Evolutionary conservation across 257 asterid species (phyloP).

Genomic region (Sherardia arvensis): DNA sequence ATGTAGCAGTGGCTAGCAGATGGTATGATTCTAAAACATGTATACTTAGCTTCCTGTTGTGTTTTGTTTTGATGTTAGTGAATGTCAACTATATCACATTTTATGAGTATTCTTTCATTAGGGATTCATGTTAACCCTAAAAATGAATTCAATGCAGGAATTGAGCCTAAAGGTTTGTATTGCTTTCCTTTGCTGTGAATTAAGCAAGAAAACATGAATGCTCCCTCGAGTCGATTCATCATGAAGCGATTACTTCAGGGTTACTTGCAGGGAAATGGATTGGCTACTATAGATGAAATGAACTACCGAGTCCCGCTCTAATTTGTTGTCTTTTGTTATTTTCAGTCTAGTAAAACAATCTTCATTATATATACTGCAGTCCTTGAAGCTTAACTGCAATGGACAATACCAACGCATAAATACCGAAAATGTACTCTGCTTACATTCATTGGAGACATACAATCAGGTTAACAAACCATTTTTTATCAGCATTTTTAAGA

Average conservation of each 20-base stretch:
- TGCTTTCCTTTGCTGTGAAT: too few species aligned
- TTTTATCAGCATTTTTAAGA: too few species aligned
- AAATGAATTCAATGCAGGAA: slow-evolving; percentile 8
- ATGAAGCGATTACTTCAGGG: slow-evolving; percentile 13
- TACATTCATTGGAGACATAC: slow-evolving; percentile 10
- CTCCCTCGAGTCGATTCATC: too few species aligned
- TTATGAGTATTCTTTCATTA: too few species aligned
- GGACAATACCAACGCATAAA: slow-evolving; percentile 16
- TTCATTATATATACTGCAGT: slow-evolving; percentile 5
- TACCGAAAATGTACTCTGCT: slow-evolving; percentile 14
- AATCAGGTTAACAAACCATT: slow-evolving; percentile 11
- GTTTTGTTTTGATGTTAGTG: not conserved
- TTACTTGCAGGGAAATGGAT: slow-evolving; percentile 17
- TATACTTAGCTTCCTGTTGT: not conserved
- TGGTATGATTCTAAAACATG: slow-evolving; percentile 3
- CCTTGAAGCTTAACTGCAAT: slow-evolving; percentile 13
- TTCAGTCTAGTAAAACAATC: not conserved
- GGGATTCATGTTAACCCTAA: too few species aligned
- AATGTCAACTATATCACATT: too few species aligned
- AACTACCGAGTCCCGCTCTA: slow-evolving; percentile 16
- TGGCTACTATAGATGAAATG: not conserved
- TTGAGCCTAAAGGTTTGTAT: slow-evolving; percentile 16
- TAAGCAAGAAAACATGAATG: too few species aligned
- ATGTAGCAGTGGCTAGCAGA: slow-evolving; percentile 18
- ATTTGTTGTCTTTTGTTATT: not conserved